Conservation (phyloP, 352 stramenopile genomes). For the Globisporangium emineosum region DNA sequence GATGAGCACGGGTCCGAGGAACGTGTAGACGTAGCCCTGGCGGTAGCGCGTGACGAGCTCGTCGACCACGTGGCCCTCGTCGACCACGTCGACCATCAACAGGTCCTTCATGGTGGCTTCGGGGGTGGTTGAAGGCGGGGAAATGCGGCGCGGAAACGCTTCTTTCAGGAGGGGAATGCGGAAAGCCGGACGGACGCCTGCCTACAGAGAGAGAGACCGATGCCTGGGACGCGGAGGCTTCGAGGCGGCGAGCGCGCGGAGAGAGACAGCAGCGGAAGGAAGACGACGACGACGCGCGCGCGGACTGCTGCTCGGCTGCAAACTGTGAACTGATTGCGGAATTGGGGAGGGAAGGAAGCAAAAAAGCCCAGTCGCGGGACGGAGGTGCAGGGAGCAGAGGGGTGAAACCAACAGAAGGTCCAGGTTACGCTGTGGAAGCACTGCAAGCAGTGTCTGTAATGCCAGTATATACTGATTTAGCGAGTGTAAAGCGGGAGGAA, state of each 20-base stretch:
- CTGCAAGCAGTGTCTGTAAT: not conserved
- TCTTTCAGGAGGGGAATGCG: not conserved
- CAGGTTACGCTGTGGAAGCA: not conserved
- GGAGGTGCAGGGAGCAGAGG: not conserved
- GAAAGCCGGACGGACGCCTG: not conserved
- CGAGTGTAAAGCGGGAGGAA: too few relatives aligned
- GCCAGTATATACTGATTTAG: not conserved
- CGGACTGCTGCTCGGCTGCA: not conserved
- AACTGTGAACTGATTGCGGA: constrained; percentile 10
- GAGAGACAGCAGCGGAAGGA: constrained; percentile 3
- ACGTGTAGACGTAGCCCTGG: constrained; percentile 87
- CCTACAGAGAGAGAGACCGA: constrained; percentile 1
- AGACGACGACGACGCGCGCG: not conserved
- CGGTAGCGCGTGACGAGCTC: constrained; percentile 77
- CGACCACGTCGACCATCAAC: constrained; percentile 73
- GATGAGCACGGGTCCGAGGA: constrained; percentile 89
- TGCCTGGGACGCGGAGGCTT: not conserved
- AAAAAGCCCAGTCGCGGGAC: constrained; percentile 6
- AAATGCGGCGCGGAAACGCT: not conserved
- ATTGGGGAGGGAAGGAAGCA: constrained; percentile 4
- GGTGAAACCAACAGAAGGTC: constrained; percentile 4
- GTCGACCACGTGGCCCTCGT: constrained; percentile 73
- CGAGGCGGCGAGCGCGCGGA: not conserved
- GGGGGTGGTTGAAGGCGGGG: not conserved
- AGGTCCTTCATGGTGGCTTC: constrained; percentile 52